Conservation (phyloP, 805 yeast genomes). For the Suhomyces tanzawaensis region DNA sequence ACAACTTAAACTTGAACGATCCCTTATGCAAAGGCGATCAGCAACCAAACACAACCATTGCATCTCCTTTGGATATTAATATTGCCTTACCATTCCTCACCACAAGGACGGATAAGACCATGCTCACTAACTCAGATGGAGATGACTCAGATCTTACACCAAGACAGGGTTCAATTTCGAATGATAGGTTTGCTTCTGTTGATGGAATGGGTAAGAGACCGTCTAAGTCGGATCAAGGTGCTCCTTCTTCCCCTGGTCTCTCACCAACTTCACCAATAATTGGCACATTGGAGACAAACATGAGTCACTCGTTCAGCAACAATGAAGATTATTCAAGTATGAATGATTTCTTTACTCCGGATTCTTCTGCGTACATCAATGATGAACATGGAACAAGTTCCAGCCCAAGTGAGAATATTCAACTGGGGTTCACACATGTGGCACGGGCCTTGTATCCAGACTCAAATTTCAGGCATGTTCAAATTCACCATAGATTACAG, state of each 20-base stretch:
- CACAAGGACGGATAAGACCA: conserved; percentile 31
- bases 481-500: conserved; percentile 66
- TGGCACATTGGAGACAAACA: conserved; percentile 40
- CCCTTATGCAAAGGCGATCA: conserved; percentile 6
- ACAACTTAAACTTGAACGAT: conserved; percentile 14
- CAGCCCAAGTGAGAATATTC: conserved; percentile 25
- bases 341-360: conserved; percentile 26
- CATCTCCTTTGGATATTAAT: conserved; percentile 43
- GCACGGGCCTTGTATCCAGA: conserved; percentile 57
- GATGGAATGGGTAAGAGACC: neutral
- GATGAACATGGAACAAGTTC: conserved; percentile 19
- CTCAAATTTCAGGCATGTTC: conserved; percentile 59
- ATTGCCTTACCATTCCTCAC: conserved; percentile 45
- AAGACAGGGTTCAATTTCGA: neutral
- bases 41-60: conserved; percentile 24
- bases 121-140: conserved; percentile 18
- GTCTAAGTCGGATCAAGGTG: conserved; percentile 1
- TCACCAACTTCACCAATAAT: conserved; percentile 34
- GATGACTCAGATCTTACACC: conserved; percentile 6
- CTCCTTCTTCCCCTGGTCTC: conserved; percentile 7
- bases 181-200: neutral
- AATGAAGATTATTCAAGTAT: neutral
- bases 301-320: conserved; percentile 21
- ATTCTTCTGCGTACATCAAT: conserved; percentile 28
- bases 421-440: conserved; percentile 34